These are phyloP conservation scores for Pseudogymnoascus sp. DNA, from an alignment of 2,329 filamentous ascomycete species.

Conservation along the genomic window DNA sequence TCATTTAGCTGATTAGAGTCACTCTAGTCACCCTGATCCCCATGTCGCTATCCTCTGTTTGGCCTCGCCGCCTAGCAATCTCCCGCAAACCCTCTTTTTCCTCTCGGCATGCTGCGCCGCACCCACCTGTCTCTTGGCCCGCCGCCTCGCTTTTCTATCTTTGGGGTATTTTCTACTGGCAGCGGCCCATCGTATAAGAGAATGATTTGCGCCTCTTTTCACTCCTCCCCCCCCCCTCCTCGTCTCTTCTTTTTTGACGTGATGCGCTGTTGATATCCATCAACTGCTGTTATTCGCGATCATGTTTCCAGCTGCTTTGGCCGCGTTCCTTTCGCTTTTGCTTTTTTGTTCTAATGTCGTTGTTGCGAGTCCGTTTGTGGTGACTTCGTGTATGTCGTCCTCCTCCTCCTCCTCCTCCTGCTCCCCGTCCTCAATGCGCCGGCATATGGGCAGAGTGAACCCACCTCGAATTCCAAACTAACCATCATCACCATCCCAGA, in stretches of 20 bases:
- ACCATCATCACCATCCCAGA: neutral
- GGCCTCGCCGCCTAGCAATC: neutral
- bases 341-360: neutral
- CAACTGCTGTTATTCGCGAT: neutral
- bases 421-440: no score
- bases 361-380: neutral
- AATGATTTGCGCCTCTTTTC: neutral
- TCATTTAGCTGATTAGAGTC: neutral
- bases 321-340: constrained; percentile 4
- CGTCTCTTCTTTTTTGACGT: neutral
- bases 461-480: no score
- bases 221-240: neutral
- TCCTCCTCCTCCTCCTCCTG: neutral
- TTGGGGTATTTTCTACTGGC: no score
- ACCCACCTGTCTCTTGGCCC: neutral
- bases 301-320: constrained; percentile 8
- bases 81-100: neutral
- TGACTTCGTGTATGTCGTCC: neutral
- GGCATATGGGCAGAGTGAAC: neutral
- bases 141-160: no score
- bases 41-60: neutral
- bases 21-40: neutral
- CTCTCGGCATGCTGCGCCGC: neutral
- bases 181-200: neutral
- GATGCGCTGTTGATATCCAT: neutral